A percentile compares a stretch with the other conserved stretches of the same genome.
Evolutionary conservation across 192 early-diverging fungal species (phyloP).

Genomic region (Rhizoclosmatium globosum): DNA sequence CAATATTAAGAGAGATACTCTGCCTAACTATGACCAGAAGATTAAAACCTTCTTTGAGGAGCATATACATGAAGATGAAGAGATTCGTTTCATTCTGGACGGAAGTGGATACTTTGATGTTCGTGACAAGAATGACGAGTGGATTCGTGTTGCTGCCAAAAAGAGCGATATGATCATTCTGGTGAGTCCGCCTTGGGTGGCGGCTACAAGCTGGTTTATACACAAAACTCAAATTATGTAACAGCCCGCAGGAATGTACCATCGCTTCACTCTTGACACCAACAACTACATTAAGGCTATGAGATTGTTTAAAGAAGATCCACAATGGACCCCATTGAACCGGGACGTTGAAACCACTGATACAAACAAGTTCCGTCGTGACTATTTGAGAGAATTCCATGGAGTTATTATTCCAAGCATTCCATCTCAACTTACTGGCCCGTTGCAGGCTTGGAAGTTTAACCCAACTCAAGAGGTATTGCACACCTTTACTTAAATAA

Average conservation of each 20-base stretch:
- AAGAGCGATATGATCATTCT: conserved; percentile 87
- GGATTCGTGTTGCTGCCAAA: conserved; percentile 88
- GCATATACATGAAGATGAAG: conserved; percentile 71
- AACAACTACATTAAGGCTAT: conserved; percentile 89
- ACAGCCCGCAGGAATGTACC: conserved; percentile 91
- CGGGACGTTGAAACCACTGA: conserved; percentile 26
- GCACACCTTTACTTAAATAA: neutral
- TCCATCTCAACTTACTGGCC: conserved; percentile 7
- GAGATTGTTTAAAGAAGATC: conserved; percentile 64
- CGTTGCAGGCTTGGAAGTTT: conserved; percentile 23
- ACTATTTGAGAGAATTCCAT: conserved; percentile 25
- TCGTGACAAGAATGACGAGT: conserved; percentile 65
- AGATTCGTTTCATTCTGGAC: conserved; percentile 92
- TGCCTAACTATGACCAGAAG: conserved; percentile 92
- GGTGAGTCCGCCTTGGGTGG: too few species aligned
- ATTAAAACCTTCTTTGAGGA: conserved; percentile 93
- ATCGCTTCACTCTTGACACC: conserved; percentile 94
- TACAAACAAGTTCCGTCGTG: conserved; percentile 28
- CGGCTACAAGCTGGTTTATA: too few species aligned
- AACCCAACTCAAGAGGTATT: conserved; percentile 28
- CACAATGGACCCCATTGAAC: conserved; percentile 43
- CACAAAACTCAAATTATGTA: too few species aligned
- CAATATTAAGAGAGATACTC: conserved; percentile 76
- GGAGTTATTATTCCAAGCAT: neutral
- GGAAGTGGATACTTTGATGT: conserved; percentile 94